Conservation (phyloP, 1,139 yeast genomes). For the Pichia sp. region DNA sequence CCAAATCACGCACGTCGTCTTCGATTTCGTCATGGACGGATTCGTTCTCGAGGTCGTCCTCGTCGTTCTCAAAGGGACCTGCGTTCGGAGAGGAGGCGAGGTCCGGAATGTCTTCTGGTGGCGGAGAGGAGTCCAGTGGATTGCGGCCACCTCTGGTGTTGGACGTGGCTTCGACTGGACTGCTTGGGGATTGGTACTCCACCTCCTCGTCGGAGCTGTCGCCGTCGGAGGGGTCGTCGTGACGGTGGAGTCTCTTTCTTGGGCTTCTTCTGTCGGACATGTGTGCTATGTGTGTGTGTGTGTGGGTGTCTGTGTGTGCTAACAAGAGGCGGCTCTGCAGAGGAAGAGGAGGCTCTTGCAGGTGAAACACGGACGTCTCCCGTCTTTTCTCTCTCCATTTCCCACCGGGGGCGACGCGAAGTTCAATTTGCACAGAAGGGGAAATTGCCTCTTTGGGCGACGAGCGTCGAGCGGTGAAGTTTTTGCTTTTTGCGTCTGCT, state of each 20-base stretch:
- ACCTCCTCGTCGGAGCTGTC: slow-evolving; percentile 39
- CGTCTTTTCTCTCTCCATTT: no score
- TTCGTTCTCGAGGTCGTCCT: slow-evolving; percentile 62
- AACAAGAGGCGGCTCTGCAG: no score
- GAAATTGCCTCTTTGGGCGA: slow-evolving; percentile 7
- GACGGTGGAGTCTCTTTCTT: slow-evolving; percentile 31
- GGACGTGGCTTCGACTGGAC: no score
- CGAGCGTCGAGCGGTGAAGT: no score
- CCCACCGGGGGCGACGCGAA: no score
- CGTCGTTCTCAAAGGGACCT: slow-evolving; percentile 55
- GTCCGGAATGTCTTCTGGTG: slow-evolving; percentile 32
- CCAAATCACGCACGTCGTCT: slow-evolving; percentile 61
- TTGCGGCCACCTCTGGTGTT: background rate
- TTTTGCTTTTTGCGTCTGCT: no score
- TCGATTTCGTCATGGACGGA: slow-evolving; percentile 33
- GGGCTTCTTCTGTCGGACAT: slow-evolving; percentile 32
- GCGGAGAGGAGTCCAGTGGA: slow-evolving; percentile 25
- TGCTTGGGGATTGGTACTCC: no score
- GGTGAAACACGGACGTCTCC: no score
- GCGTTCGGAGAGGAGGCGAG: slow-evolving; percentile 39
- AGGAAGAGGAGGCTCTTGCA: no score
- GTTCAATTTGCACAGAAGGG: slow-evolving; percentile 1
- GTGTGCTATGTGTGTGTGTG: no score
- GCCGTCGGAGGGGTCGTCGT: slow-evolving; percentile 42
- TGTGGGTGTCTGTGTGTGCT: no score